These are phyloP conservation scores for Xylaria sp. DNA, from an alignment of 2,329 filamentous ascomycete species.

Conservation along the genomic window DNA sequence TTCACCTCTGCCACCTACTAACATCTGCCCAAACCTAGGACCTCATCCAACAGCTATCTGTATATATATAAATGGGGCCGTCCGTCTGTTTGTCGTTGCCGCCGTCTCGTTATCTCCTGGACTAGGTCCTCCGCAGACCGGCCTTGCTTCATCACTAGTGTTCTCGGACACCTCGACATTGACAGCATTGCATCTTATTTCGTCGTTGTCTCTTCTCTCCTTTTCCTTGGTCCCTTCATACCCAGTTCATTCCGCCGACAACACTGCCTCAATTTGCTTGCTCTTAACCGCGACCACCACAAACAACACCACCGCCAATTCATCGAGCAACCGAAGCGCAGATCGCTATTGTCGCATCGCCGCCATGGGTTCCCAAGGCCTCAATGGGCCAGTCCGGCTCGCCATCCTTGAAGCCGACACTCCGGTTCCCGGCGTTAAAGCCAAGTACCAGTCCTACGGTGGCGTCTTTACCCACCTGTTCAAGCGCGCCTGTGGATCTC, in stretches of 20 bases:
- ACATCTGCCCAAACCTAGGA: neutral
- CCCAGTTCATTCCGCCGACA: neutral
- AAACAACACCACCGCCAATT: neutral
- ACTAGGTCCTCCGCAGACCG: neutral
- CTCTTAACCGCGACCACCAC: neutral
- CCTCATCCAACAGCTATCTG: neutral
- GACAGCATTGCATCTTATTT: constrained; percentile 6
- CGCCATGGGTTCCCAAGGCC: constrained; percentile 48
- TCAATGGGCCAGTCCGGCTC: constrained; percentile 71
- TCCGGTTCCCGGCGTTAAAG: constrained; percentile 71
- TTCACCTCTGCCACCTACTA: neutral
- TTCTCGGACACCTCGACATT: neutral
- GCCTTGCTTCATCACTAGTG: neutral
- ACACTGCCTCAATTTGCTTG: neutral
- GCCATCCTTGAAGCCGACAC: constrained; percentile 91
- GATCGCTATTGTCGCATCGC: neutral
- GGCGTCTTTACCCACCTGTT: constrained; percentile 75
- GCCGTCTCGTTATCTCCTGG: constrained; percentile 18
- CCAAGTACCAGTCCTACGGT: constrained; percentile 77
- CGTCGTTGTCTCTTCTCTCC: neutral
- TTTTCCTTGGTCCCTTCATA: neutral
- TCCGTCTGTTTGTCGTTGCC: constrained; percentile 1
- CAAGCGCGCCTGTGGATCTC: constrained; percentile 60
- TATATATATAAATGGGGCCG: constrained; percentile 25
- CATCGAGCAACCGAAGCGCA: constrained; percentile 2